phyloP scores from a whole-genome alignment of 805 yeast genomes.

The Hanseniaspora taiwanica region DNA sequence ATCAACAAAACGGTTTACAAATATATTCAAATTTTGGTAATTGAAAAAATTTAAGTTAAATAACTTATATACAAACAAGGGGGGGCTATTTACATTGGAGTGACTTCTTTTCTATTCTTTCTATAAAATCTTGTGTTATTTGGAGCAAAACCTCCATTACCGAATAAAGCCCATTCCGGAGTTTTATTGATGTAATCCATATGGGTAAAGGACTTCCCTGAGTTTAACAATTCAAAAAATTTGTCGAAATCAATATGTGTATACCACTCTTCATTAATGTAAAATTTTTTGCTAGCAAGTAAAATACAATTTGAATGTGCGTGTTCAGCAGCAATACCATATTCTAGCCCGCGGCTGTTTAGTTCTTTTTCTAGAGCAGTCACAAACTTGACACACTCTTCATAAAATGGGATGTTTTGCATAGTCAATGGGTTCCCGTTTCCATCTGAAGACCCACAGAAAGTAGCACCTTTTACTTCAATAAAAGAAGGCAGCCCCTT shows the following conservation, averaged over 20 bases:
- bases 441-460: conserved; percentile 77
- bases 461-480: conserved; percentile 90
- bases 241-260: conserved; percentile 77
- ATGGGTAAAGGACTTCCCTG: conserved; percentile 56
- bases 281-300: conserved; percentile 63
- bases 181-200: conserved; percentile 73
- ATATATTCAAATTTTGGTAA: conserved; percentile 6
- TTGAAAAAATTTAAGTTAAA: too few relatives aligned
- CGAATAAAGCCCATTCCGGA: conserved; percentile 87
- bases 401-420: conserved; percentile 92
- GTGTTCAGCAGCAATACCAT: conserved; percentile 87
- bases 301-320: conserved; percentile 90
- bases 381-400: conserved; percentile 74
- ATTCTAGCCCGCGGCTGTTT: conserved; percentile 49
- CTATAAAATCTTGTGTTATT: conserved; percentile 59
- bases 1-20: background rate
- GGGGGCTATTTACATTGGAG: background rate
- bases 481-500: conserved; percentile 76
- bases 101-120: conserved; percentile 36
- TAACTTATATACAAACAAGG: background rate
- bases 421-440: conserved; percentile 84
- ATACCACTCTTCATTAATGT: conserved; percentile 62
- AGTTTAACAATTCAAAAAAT: conserved; percentile 55
- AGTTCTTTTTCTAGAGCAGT: conserved; percentile 47
- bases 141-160: conserved; percentile 87